Evolutionary conservation across 495 filamentous ascomycete genomes (phyloP).

Genomic region (Neurospora sp.): DNA sequence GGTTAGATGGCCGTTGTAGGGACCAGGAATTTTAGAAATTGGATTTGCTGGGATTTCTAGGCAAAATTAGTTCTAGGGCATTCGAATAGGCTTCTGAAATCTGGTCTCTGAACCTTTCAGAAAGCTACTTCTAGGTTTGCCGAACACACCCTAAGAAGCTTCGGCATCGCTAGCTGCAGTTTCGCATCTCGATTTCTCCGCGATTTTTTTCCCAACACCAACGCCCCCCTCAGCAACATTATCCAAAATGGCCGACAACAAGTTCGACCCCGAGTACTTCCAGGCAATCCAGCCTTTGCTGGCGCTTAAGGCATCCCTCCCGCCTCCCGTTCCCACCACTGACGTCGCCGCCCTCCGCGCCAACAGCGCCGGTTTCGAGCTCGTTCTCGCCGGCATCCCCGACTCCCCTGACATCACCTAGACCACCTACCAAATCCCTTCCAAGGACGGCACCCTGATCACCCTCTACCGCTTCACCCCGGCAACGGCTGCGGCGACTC

Average conservation of each 20-base stretch:
- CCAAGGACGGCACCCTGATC: slow-evolving; percentile 14
- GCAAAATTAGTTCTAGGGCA: no score
- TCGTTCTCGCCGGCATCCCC: background rate
- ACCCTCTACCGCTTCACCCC: slow-evolving; percentile 15
- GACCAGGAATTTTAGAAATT: no score
- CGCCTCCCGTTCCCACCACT: slow-evolving; percentile 1
- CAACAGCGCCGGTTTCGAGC: background rate
- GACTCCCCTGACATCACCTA: slow-evolving; percentile 9
- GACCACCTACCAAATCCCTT: slow-evolving; percentile 8
- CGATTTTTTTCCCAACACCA: background rate
- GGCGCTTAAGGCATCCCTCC: background rate
- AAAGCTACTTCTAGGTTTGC: no score
- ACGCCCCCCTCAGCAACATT: background rate
- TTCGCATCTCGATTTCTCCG: background rate
- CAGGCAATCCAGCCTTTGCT: background rate
- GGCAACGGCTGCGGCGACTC: background rate
- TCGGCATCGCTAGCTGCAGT: background rate
- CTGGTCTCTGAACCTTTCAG: no score
- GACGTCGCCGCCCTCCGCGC: background rate
- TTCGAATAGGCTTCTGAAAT: no score
- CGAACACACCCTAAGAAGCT: background rate
- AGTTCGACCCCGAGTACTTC: slow-evolving; percentile 10
- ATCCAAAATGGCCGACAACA: slow-evolving; percentile 6
- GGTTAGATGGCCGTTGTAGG: no score
- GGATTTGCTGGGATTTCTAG: no score